Base-by-base conservation (phyloP, 169 alveolate species). In the Amoebophrya sp. region DNA sequence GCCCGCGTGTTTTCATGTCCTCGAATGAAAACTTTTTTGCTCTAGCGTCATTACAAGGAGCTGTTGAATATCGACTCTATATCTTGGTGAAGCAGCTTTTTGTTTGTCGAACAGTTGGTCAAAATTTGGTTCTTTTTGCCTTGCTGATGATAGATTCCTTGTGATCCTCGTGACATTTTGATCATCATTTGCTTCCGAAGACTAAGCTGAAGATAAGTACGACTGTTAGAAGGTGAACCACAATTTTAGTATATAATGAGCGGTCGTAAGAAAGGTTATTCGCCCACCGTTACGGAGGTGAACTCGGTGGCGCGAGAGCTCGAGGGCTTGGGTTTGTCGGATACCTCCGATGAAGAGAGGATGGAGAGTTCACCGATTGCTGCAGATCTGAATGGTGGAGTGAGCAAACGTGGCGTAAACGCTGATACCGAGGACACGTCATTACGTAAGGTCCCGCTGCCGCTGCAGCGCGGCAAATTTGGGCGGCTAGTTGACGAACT, bases 231-330 rank as follows among this genome's bases (percentile, higher is more conserved):
- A 18, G 33, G 10, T 6, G 36, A 1, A 29, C 83, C 33, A 29
- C 83, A 29, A 36, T 36, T 10, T 12, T 0, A 6, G 83, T 36
- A 10, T 29, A 6, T 26, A 65, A 65, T 18, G 65, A 12, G 65
- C 65, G 65, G 29, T 18, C 65, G 65, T 6, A 6, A 47, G 65
- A 18, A 12, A 6, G 83, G 83, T 10, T 65, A 65, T 36, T 26
- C 83, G 36, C 83, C 83, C 33, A 65, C 83, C 83, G 83, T 65
- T 36, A 36, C 83, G 39, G 83, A 65, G 83, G 83, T 65, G 83
- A 65, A 65, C 33, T 6, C 83, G 36, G 83, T 65, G 83, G 83
- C 83, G 10, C 83, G 83, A 29, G 83, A 65, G 3, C 83, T 65
- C 33, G 18, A 29, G 39, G 83, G 83, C 33, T 36, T 65, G 10